phyloP scores from a whole-genome alignment of 768 basidiomycete genomes.

The Agrocybe pediades region DNA sequence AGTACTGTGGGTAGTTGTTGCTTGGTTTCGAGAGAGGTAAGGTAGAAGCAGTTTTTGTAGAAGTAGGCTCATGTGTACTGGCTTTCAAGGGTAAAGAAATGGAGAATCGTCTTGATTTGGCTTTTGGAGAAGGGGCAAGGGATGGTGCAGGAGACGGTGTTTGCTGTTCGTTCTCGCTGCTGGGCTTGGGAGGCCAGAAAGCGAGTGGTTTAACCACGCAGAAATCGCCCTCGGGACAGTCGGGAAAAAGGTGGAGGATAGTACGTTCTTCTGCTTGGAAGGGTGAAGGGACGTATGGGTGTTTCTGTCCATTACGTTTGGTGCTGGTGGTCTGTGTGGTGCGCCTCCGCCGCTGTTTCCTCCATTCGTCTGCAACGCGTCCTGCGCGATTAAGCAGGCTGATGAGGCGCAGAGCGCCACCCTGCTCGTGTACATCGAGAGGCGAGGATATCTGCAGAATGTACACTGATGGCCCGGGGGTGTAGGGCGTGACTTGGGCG shows the following conservation, averaged over 20 bases:
- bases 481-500: not conserved
- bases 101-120: not conserved
- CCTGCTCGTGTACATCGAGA: slow-evolving; percentile 33
- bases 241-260: slow-evolving; percentile 33
- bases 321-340: not conserved
- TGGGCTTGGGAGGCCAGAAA: not conserved
- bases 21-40: too few relatives aligned
- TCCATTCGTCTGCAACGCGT: slow-evolving; percentile 31
- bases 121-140: not conserved
- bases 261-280: not conserved
- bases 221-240: slow-evolving; percentile 37
- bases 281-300: too few relatives aligned
- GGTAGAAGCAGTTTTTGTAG: too few relatives aligned
- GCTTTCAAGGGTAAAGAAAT: too few relatives aligned
- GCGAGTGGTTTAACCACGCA: slow-evolving; percentile 21
- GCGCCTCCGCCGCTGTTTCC: not conserved
- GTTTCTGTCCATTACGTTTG: too few relatives aligned
- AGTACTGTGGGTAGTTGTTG: not conserved
- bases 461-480: slow-evolving; percentile 25
- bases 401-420: slow-evolving; percentile 42
- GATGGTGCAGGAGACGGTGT: slow-evolving; percentile 20
- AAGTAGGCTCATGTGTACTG: too few relatives aligned
- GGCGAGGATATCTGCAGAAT: slow-evolving; percentile 36
- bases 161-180: not conserved
- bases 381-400: slow-evolving; percentile 41